Percentiles rank a stretch among this genome's conserved stretches.
These are phyloP conservation scores for Puccinia polysora DNA, from an alignment of 1,284 basidiomycete species.

Conservation along the genomic window DNA sequence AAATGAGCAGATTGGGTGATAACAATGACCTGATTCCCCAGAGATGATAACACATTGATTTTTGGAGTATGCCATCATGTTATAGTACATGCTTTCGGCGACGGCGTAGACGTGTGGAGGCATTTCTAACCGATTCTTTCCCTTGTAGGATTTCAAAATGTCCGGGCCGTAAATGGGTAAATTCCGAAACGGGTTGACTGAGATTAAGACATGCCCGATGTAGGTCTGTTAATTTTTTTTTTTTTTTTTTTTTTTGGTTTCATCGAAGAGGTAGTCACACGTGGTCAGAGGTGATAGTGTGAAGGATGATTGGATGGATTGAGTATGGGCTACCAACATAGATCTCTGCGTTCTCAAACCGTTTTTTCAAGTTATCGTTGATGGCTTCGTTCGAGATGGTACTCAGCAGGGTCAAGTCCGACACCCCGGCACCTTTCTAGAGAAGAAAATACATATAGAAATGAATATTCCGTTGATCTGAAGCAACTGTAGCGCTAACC, in stretches of 20 bases:
- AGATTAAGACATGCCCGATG: conserved; percentile 94
- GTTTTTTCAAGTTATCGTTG: conserved; percentile 95
- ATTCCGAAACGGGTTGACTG: conserved; percentile 96
- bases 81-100: conserved; percentile 95
- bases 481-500: neutral
- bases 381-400: conserved; percentile 97
- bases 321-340: conserved; percentile 61
- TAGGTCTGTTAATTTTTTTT: conserved; percentile 82
- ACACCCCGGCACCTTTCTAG: conserved; percentile 67
- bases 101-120: conserved; percentile 97
- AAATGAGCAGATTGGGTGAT: conserved; percentile 36
- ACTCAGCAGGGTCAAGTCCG: conserved; percentile 95
- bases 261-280: conserved; percentile 8
- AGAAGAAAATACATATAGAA: conserved; percentile 44
- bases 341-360: conserved; percentile 92
- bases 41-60: conserved; percentile 99
- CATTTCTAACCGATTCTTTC: conserved; percentile 97
- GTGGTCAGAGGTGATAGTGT: neutral
- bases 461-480: conserved; percentile 2
- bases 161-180: conserved; percentile 81
- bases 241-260: too few species aligned
- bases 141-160: conserved; percentile 76
- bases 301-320: neutral
- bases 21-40: conserved; percentile 67
- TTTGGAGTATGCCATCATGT: conserved; percentile 98